A percentile compares a stretch with the other conserved stretches of the same genome.
These are phyloP conservation scores for Chenopodium album DNA, from an alignment of 148 eudicot genomes.

Conservation along the genomic window DNA sequence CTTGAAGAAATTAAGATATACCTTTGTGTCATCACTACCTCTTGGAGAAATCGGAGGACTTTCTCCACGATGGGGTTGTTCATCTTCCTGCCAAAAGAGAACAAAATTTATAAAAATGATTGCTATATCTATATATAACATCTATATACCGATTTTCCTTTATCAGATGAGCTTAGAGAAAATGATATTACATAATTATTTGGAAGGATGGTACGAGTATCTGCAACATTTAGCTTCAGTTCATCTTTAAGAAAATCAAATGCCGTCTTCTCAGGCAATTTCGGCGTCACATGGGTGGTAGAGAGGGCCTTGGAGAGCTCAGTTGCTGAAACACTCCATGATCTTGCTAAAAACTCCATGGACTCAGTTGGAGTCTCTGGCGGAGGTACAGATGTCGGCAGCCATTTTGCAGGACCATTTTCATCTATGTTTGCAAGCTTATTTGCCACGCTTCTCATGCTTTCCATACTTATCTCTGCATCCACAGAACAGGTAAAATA, in stretches of 20 bases:
- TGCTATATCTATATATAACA: not conserved
- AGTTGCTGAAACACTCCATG: constrained; percentile 88
- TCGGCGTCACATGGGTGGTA: constrained; percentile 27
- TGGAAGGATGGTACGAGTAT: constrained; percentile 18
- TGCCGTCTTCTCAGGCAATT: constrained; percentile 31
- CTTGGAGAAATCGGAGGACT: constrained; percentile 70
- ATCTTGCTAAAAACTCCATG: constrained; percentile 85
- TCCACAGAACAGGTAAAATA: constrained; percentile 9
- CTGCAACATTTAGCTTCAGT: constrained; percentile 23
- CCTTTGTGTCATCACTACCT: constrained; percentile 73
- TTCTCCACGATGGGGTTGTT: constrained; percentile 36
- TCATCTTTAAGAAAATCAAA: constrained; percentile 28
- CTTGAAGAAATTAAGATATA: constrained; percentile 13
- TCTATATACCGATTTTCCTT: not conserved
- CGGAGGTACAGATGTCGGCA: constrained; percentile 51
- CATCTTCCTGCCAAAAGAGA: constrained; percentile 37
- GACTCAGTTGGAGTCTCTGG: constrained; percentile 82
- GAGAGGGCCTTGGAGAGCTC: constrained; percentile 73
- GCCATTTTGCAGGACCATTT: constrained; percentile 50
- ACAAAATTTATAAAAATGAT: not conserved
- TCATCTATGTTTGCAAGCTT: constrained; percentile 74
- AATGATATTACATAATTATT: constrained; percentile 42
- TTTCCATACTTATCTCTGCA: constrained; percentile 30
- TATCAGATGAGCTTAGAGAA: not conserved
- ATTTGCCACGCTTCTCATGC: constrained; percentile 24